These are phyloP conservation scores for Tremella fuciformis DNA, from an alignment of 768 basidiomycete genomes.

Conservation along the genomic window DNA sequence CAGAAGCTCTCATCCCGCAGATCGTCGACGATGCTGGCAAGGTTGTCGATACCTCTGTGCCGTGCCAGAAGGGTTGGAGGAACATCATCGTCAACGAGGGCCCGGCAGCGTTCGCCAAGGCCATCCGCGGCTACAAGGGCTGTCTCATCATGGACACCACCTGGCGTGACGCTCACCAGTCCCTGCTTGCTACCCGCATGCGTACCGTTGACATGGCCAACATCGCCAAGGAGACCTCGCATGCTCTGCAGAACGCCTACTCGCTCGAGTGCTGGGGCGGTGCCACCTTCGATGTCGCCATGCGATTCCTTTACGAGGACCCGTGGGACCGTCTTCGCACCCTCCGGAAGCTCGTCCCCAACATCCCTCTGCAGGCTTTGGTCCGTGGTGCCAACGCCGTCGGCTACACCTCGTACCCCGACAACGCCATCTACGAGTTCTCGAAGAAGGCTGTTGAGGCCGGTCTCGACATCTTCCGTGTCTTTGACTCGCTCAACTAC, in stretches of 20 bases:
- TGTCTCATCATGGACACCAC: constrained; percentile 72
- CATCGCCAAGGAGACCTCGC: constrained; percentile 95
- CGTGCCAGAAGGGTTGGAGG: constrained; percentile 90
- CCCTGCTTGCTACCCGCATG: constrained; percentile 89
- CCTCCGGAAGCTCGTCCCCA: constrained; percentile 91
- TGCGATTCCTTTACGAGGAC: constrained; percentile 99
- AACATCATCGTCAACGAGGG: constrained; percentile 98
- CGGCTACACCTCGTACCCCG: constrained; percentile 97
- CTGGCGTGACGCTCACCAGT: constrained; percentile 99
- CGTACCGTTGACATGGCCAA: constrained; percentile 96
- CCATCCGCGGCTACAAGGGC: constrained; percentile 92
- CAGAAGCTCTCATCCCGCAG: constrained; percentile 77
- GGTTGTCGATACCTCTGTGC: constrained; percentile 72
- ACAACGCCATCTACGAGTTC: constrained; percentile 99
- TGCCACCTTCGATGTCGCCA: constrained; percentile 97
- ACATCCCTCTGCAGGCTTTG: constrained; percentile 96
- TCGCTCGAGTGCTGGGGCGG: constrained; percentile 99
- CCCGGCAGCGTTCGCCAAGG: constrained; percentile 96
- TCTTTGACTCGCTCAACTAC: constrained; percentile 98
- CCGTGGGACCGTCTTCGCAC: constrained; percentile 97
- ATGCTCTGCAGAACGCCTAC: constrained; percentile 91
- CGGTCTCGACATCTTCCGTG: constrained; percentile 98
- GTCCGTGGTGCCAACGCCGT: constrained; percentile 99
- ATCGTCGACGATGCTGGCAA: constrained; percentile 74
- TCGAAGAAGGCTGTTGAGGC: constrained; percentile 99